Evolutionary conservation across 1,139 yeast genomes (phyloP), one percentile per base, ranked within the genome.

Genomic region (Kazachstania sp.): DNA sequence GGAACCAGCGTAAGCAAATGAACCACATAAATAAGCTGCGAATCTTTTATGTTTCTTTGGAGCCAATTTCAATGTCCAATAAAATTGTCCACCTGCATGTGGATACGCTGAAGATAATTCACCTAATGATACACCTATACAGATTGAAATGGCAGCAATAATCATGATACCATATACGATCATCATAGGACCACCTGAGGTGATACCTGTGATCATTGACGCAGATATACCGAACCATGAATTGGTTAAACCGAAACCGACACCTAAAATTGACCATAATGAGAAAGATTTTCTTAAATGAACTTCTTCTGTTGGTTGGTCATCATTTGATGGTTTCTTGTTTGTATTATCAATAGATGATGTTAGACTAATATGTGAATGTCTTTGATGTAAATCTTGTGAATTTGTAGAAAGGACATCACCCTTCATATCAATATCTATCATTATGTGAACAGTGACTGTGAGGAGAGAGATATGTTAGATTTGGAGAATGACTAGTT

Each of bases 201-300:
- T 69, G 48, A 80, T 78, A 58, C 83, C 83, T 19, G 83, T 77
- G 48, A 79, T 71, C 62, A 80, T 71, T 12, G 83, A 76, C 1
- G 83, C 80, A 15, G 83, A 78, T 47, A 79, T 77, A 50, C 86
- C 85, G 51, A 79, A 77, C 86, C 86, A 80, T 8, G 84, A 79
- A 66, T 80, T 80, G 26, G 86, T 81, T 48, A 81, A 65, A 23
- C 85, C 85, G 57, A 81, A 81, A 4, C 86, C 86, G 49, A 81
- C 81, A 49, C 84, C 84, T 26, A 79, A 57, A 42, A 75, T 65
- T 5, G 79, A 73, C 71, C 74, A 73, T 28, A 75, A 62, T 0
- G 77, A 71, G 51, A 72, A 71, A 16, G 67, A 62, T 50, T 64
- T 66, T 41, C 69, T 58, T 50, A 67, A 46, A 36, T 59, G 63